Base-by-base conservation (phyloP, 371 early-diverging fungal genomes). In the Circinella minor region DNA sequence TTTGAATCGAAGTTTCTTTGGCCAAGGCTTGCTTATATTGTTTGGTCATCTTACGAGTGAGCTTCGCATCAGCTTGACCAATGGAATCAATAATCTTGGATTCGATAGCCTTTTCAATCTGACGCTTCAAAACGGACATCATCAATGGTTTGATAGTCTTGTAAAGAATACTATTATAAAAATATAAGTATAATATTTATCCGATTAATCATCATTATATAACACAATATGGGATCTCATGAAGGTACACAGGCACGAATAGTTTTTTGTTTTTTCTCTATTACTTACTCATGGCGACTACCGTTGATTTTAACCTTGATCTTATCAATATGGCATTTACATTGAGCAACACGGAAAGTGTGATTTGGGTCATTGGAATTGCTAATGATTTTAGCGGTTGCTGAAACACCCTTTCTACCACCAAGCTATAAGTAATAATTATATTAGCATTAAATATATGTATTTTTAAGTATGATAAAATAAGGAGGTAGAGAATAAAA, bases 81-180 rank as follows among this genome's bases (percentile, higher is more conserved):
- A 86, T 51, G 0, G 71, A 55, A 15, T 82, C 73, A 10, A 71
- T 65, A 10, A 89, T 67, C 68, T 85, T 81, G 0, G 72, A 67
- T 68, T 86, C 87, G 13, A 89, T 70, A 0, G 86, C 75, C 9
- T 72, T 81, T 9, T 81, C 79, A 27, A 89, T 80, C 13, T 87
- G 84, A 14, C 78, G 80, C 54, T 80, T 81, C 38, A 86, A 66
- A 7, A 82, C 76, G 18, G 79, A 73, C 37, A 77, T 81, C 64
- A 88, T 76, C 67, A 88, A 69, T 3, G 89, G 87, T 51, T 79
- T 79, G 20, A 85, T 78, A 0, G 83, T 77, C 27, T 68, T 71
- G 66, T 87, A 87, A 49, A 88, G 17, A 9, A 78, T 49, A 36
- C 84, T 84, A 63, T 27, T 27, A 2, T 27, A 27, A 27, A 27